Evolutionary conservation across 495 filamentous ascomycete species (phyloP), one percentile per base, ranked within the genome.

Genomic region (Penicillium chermesinum): DNA sequence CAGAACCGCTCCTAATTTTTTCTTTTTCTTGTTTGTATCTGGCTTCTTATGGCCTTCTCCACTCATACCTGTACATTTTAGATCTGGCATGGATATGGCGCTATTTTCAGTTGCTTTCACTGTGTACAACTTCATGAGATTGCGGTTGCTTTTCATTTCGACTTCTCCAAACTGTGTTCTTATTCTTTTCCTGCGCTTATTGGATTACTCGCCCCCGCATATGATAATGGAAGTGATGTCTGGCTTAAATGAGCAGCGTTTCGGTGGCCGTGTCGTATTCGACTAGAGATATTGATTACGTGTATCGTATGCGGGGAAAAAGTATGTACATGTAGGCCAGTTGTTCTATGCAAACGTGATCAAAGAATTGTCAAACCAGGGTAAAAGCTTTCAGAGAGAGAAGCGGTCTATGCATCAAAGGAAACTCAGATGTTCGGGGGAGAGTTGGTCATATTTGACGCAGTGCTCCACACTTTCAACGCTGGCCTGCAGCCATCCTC

Each of bases 401-500:
- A 10, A 30, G 22, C 22, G 19, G 38, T 22, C 19, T 21, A 22
- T 1, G 2, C 19, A 22, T 16, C n/a, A 13, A n/a, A 14, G 15
- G 34, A n/a, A n/a, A 33, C 21, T 62, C 75, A 93, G 38, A 91
- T 78, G 73, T 91, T 94, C 22, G 88, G 88, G 41, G n/a, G 85
- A 86, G 41, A 93, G 64, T 35, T 85, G 69, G 67, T 93, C 88
- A 64, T 89, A 91, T 58, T 87, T 88, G 57, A 94, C 88, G 56
- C 87, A 88, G 45, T 79, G 68, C 63, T 91, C 88, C 12, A 95
- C 90, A 64, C 87, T 87, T 56, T 96, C 89, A 36, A 90, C 81
- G 48, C 86, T 89, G 38, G 87, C 88, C 65, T 90, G 86, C 66
- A 97, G 74, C 61, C 93, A 88, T 53, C 83, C 84, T 49, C 93